A percentile compares a stretch with the other conserved stretches of the same genome.
These are phyloP conservation scores for Colletotrichum sojae DNA, from an alignment of 2,329 filamentous ascomycete genomes.

Conservation along the genomic window DNA sequence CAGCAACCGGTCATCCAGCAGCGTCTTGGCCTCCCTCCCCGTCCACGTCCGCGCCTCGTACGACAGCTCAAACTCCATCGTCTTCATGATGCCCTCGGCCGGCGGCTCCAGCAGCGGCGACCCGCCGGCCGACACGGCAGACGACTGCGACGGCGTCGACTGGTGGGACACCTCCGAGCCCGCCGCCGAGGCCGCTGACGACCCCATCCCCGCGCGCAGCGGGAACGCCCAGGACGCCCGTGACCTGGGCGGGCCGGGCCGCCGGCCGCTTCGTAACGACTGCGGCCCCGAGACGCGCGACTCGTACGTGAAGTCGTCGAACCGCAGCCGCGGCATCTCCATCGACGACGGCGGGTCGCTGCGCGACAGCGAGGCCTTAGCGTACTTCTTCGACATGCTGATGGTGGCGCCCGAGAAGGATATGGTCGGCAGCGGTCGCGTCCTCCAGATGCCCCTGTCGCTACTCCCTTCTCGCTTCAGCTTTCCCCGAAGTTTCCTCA, in stretches of 20 bases:
- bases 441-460: background rate
- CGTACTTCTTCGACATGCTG: conserved; percentile 5
- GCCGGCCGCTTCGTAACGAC: background rate
- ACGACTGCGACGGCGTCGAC: background rate
- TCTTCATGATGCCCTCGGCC: conserved; percentile 32
- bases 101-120: background rate
- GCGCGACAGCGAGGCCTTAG: background rate
- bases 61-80: conserved; percentile 33
- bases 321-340: conserved; percentile 28
- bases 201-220: background rate
- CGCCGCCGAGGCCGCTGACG: background rate
- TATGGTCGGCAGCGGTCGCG: background rate
- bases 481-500: conserved; percentile 6
- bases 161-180: background rate
- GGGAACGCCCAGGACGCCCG: conserved; percentile 23
- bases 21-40: background rate
- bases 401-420: background rate
- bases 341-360: background rate
- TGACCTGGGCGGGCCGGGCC: background rate
- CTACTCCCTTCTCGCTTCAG: background rate
- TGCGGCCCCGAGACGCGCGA: conserved; percentile 29
- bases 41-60: conserved; percentile 30
- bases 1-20: background rate
- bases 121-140: background rate
- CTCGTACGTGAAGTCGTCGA: conserved; percentile 35